Base-by-base conservation (phyloP, 345 rosid species). In the Arabidopsis arenosa region DNA sequence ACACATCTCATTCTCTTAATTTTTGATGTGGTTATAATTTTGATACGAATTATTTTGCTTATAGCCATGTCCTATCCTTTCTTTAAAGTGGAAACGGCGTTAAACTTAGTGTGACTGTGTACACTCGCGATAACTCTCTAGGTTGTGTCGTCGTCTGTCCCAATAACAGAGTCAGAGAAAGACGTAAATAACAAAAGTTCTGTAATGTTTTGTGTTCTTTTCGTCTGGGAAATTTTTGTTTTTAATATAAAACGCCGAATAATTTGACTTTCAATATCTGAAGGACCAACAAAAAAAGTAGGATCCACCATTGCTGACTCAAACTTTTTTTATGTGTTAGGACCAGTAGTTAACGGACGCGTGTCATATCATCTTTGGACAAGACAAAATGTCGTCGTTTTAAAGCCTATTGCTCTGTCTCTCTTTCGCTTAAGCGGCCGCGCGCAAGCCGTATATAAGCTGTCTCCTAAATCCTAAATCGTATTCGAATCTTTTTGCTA, bases 401-500 rank as follows among this genome's bases (percentile, higher is more conserved):
- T 14, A 47, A 52, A 35, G 10, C 41, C 7, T 65, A 39, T 67
- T 67, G 18, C 36, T 48, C 63, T 40, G 3, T 23, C 67, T 52
- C 51, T n/a, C 41, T 28, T 1, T 35, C 15, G 40, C 71, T 66
- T 57, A 40, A 67, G 63, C 69, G 63, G 79, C 47, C 37, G 13
- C 40, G 55, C 37, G 13, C 40, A 17, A 75, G 79, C 79, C 74
- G 60, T 73, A 54, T 65, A 26, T 56, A 47, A 74, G 73, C 73
- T 51, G 69, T 51, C 62, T 72, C 76, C 61, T 57, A 37, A 51
- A 12, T 55, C 54, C 10, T 15, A 47, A 57, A 74, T 56, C 66
- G 66, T 74, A 56, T 47, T 56, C 33, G 66, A 56, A 21, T 56
- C 7, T 37, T 36, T 53, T 43, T 43, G 28, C 3, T n/a, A 65